phyloP scores from a whole-genome alignment of 345 rosid species.

The Balakata baccata region DNA sequence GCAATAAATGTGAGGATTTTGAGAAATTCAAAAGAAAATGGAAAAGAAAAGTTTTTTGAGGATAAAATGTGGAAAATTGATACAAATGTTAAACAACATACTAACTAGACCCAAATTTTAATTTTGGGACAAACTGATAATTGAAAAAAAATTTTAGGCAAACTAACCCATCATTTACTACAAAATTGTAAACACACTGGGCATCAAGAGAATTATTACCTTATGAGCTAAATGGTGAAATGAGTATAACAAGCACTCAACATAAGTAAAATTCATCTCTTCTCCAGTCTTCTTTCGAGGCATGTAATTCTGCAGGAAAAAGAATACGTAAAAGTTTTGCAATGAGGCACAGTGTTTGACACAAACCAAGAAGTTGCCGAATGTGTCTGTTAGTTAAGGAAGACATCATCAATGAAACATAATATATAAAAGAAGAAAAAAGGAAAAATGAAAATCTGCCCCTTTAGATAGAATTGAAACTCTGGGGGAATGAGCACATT shows the following conservation, averaged over 20 bases:
- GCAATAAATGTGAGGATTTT: no score
- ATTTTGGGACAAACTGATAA: no score
- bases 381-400: not conserved
- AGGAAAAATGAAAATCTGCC: not conserved
- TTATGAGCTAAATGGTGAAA: conserved; percentile 92
- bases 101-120: no score
- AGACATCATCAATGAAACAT: not conserved
- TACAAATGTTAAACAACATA: no score
- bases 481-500: not conserved
- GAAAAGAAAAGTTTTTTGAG: no score
- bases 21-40: no score
- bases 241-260: conserved; percentile 83
- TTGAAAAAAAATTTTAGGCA: no score
- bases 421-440: not conserved
- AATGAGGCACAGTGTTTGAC: not conserved
- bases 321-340: conserved; percentile 15
- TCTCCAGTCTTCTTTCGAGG: conserved; percentile 88
- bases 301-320: conserved; percentile 72
- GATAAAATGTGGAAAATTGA: no score
- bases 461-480: not conserved
- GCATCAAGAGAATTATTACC: conserved; percentile 40
- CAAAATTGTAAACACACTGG: conserved; percentile 1
- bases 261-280: conserved; percentile 92
- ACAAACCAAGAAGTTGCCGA: not conserved
- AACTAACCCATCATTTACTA: no score